phyloP scores from a whole-genome alignment of 805 yeast species.

The Candida vartiovaarae region DNA sequence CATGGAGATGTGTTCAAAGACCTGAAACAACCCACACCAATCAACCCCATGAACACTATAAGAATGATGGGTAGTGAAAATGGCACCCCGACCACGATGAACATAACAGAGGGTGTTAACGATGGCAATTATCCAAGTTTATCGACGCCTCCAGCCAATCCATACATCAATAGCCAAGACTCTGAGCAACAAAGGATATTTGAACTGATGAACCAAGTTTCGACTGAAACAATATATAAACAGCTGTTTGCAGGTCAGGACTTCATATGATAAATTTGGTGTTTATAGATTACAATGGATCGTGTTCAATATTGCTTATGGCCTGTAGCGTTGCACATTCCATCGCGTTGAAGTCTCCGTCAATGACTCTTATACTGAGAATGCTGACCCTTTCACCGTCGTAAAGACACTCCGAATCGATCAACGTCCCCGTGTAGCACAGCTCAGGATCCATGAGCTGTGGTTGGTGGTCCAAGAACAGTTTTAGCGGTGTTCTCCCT shows the following conservation, averaged over 20 bases:
- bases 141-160: constrained; percentile 18
- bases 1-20: constrained; percentile 10
- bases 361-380: constrained; percentile 7
- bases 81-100: neutral
- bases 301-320: constrained; percentile 3
- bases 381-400: constrained; percentile 9
- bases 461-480: constrained; percentile 11
- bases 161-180: constrained; percentile 7
- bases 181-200: constrained; percentile 48
- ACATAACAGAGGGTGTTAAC: neutral
- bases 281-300: constrained; percentile 5
- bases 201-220: constrained; percentile 55
- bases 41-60: neutral
- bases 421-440: constrained; percentile 15
- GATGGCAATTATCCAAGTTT: constrained; percentile 5
- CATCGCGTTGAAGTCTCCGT: constrained; percentile 1
- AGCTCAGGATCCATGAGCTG: constrained; percentile 11
- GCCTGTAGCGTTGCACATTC: constrained; percentile 4
- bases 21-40: constrained; percentile 7
- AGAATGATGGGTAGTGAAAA: neutral
- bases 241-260: constrained; percentile 40
- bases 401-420: constrained; percentile 14
- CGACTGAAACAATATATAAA: constrained; percentile 59
- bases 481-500: constrained; percentile 1
- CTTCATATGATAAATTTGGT: constrained; percentile 2